Evolutionary conservation across 768 basidiomycete genomes (phyloP).

Genomic region (Suillus subluteus): DNA sequence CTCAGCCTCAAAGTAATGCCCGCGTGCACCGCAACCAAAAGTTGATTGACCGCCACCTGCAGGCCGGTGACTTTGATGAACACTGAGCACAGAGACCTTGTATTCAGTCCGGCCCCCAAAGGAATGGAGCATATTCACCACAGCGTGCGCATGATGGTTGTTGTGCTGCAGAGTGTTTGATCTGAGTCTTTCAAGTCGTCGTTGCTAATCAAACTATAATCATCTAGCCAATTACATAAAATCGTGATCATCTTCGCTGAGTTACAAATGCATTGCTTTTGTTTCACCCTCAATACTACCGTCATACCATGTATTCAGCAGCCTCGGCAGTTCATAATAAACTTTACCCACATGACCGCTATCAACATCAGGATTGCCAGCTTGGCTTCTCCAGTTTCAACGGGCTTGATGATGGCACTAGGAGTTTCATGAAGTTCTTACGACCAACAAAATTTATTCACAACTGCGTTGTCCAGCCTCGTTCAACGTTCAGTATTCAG

Average conservation of each 20-base stretch:
- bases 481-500: not conserved
- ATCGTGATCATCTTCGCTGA: not conserved
- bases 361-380: not conserved
- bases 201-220: no score
- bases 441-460: not conserved
- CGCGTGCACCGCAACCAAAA: not conserved
- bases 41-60: conserved; percentile 1
- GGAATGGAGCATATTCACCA: no score
- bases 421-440: not conserved
- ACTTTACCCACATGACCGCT: not conserved
- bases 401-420: not conserved
- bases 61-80: not conserved
- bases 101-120: not conserved
- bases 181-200: no score
- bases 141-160: not conserved
- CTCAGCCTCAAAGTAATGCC: conserved; percentile 49
- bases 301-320: not conserved
- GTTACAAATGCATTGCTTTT: not conserved
- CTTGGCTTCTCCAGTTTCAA: not conserved
- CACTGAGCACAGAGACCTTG: not conserved
- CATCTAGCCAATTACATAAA: not conserved
- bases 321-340: not conserved
- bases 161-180: not conserved
- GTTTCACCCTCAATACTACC: not conserved
- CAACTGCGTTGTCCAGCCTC: not conserved